A percentile compares a stretch with the other conserved stretches of the same genome.
These are phyloP conservation scores for Trichoderma hamatum DNA, from an alignment of 2,329 filamentous ascomycete genomes.

Conservation along the genomic window DNA sequence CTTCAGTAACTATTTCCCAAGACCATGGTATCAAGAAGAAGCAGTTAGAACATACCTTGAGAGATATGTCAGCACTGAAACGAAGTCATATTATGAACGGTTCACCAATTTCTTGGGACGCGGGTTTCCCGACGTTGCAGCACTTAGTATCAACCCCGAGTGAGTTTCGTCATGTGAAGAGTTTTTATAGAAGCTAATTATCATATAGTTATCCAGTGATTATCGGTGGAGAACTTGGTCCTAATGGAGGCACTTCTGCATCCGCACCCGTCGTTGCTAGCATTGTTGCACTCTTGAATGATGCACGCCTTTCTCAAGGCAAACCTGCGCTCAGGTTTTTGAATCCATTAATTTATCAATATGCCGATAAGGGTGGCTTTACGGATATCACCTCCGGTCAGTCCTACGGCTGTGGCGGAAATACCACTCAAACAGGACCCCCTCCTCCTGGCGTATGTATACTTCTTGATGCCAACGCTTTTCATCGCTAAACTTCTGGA, in stretches of 20 bases:
- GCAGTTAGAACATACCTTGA: conserved; percentile 47
- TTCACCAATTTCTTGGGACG: conserved; percentile 45
- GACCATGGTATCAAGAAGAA: conserved; percentile 50
- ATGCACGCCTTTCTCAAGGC: conserved; percentile 47
- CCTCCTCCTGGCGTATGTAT: conserved; percentile 7
- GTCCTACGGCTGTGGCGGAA: conserved; percentile 43
- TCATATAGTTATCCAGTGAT: conserved; percentile 26
- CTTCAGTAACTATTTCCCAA: conserved; percentile 55
- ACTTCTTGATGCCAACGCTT: background rate
- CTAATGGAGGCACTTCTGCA: conserved; percentile 49
- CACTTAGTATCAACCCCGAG: conserved; percentile 55
- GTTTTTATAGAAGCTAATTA: background rate
- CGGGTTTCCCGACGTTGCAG: conserved; percentile 50
- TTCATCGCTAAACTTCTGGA: conserved; percentile 4
- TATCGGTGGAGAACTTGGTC: conserved; percentile 35
- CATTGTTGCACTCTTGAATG: conserved; percentile 53
- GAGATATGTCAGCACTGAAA: conserved; percentile 43
- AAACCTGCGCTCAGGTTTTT: conserved; percentile 53
- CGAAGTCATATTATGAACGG: conserved; percentile 47
- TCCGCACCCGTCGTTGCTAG: conserved; percentile 53
- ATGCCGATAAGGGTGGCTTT: conserved; percentile 29
- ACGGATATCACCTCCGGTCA: conserved; percentile 40
- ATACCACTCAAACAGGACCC: conserved; percentile 31
- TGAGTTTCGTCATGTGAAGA: conserved; percentile 43
- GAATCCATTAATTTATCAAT: conserved; percentile 50